Conservation (phyloP, 2,329 filamentous ascomycete species). For the Cyphellophora europaea region DNA sequence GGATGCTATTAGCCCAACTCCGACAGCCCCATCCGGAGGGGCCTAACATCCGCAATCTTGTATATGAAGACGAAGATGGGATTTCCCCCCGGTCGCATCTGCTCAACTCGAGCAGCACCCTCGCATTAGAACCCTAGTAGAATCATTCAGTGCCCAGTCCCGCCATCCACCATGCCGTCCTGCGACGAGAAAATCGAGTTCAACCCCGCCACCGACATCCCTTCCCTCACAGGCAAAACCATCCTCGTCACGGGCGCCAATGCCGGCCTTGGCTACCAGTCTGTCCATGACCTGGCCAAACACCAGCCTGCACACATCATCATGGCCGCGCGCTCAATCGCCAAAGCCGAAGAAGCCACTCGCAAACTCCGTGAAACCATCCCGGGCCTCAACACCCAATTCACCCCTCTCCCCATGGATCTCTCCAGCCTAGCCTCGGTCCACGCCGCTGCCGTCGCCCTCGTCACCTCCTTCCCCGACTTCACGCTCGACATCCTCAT, state of each 20-base stretch:
- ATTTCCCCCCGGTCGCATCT: no score
- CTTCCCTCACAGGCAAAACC: slow-evolving; percentile 31
- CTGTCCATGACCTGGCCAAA: slow-evolving; percentile 32
- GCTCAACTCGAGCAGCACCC: no score
- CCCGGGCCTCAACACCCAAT: slow-evolving; percentile 20
- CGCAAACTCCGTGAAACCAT: slow-evolving; percentile 25
- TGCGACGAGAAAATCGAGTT: no score
- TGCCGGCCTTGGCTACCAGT: slow-evolving; percentile 37
- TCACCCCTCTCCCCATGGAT: slow-evolving; percentile 37
- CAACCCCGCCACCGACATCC: slow-evolving; percentile 21
- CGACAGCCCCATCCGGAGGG: no score
- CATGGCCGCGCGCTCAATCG: slow-evolving; percentile 31
- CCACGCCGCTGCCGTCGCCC: slow-evolving; percentile 27
- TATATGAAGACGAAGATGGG: no score
- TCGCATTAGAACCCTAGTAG: no score
- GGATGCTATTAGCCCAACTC: no score
- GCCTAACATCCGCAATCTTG: no score
- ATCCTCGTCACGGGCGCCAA: slow-evolving; percentile 39
- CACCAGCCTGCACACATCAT: slow-evolving; percentile 38
- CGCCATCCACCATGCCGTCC: no score
- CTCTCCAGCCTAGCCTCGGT: slow-evolving; percentile 37
- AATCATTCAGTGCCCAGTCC: no score
- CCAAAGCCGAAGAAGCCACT: slow-evolving; percentile 24
- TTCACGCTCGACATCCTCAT: slow-evolving; percentile 35
- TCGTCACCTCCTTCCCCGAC: slow-evolving; percentile 20